Percentiles rank a stretch among this genome's conserved stretches.
Evolutionary conservation across 1,139 yeast species (phyloP).

Genomic region (Geotrichum phurueaensis): DNA sequence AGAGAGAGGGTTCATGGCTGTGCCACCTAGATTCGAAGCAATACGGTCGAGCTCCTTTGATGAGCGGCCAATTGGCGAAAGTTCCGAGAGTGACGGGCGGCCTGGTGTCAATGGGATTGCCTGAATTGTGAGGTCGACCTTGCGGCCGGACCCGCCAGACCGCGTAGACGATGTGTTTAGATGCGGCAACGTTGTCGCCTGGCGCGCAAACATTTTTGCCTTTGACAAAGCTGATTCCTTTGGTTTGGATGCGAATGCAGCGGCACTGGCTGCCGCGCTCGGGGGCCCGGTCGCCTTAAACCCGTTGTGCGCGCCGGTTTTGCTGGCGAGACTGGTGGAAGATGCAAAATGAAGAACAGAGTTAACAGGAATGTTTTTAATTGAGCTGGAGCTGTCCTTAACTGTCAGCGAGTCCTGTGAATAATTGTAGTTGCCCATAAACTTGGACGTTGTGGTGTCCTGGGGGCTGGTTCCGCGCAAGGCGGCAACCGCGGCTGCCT

Average conservation of each 20-base stretch:
- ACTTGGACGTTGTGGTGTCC: not conserved
- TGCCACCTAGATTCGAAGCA: conserved; percentile 35
- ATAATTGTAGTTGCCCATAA: conserved; percentile 7
- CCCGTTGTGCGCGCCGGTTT: not conserved
- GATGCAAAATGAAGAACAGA: conserved; percentile 6
- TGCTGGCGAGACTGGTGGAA: not conserved
- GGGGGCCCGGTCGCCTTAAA: not conserved
- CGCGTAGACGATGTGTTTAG: conserved; percentile 18
- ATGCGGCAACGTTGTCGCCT: conserved; percentile 28
- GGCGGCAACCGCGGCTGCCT: conserved; percentile 26
- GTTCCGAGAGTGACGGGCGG: conserved; percentile 34
- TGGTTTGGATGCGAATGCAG: conserved; percentile 30
- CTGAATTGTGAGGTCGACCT: conserved; percentile 34
- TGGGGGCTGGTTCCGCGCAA: conserved; percentile 13
- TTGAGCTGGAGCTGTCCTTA: not conserved
- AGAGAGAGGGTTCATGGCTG: conserved; percentile 22
- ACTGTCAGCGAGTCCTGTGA: conserved; percentile 2
- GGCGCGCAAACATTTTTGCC: conserved; percentile 36
- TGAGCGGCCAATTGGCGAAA: conserved; percentile 41
- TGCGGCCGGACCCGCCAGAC: conserved; percentile 20
- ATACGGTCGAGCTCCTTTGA: conserved; percentile 42
- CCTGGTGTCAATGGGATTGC: conserved; percentile 29
- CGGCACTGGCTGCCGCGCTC: conserved; percentile 25
- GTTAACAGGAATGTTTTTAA: conserved; percentile 2
- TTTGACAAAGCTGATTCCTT: conserved; percentile 32